Conservation (phyloP, 1,284 basidiomycete species). For the Trichosporon faecale region DNA sequence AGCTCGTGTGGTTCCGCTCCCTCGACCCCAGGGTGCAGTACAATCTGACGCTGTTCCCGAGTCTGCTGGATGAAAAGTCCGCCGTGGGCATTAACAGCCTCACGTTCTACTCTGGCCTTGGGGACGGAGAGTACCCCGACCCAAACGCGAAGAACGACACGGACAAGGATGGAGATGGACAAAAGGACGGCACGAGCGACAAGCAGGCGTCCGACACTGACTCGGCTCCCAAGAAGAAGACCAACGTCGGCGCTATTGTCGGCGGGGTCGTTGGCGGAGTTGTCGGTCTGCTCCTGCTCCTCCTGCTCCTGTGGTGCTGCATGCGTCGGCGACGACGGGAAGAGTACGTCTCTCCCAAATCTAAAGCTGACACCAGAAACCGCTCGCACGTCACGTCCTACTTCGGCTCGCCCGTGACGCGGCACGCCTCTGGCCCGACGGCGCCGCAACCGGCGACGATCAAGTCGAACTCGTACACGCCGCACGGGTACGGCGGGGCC, state of each 20-base stretch:
- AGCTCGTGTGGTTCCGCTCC: slow-evolving; percentile 5
- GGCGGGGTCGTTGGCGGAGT: slow-evolving; percentile 1
- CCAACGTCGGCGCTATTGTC: not conserved
- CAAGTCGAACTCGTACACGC: not conserved
- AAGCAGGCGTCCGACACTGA: not conserved
- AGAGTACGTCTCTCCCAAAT: not conserved
- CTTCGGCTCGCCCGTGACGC: not conserved
- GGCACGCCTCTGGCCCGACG: not conserved
- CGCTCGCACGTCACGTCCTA: not conserved
- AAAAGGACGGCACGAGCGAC: not conserved
- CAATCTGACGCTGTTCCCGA: not conserved
- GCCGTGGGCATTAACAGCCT: not conserved
- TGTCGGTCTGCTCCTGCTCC: not conserved
- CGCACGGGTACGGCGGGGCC: not conserved
- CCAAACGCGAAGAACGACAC: not conserved
- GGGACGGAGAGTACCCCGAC: not conserved
- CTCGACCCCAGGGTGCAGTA: not conserved
- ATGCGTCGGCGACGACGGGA: not conserved
- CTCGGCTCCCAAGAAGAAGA: not conserved
- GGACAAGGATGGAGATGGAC: not conserved
- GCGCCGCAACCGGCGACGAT: not conserved
- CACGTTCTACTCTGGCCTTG: slow-evolving; percentile 4
- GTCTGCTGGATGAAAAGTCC: no score
- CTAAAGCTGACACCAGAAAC: not conserved
- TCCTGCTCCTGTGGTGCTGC: not conserved